Conservation (phyloP, 106 monocot species). For the Phalaenopsis equestris region DNA sequence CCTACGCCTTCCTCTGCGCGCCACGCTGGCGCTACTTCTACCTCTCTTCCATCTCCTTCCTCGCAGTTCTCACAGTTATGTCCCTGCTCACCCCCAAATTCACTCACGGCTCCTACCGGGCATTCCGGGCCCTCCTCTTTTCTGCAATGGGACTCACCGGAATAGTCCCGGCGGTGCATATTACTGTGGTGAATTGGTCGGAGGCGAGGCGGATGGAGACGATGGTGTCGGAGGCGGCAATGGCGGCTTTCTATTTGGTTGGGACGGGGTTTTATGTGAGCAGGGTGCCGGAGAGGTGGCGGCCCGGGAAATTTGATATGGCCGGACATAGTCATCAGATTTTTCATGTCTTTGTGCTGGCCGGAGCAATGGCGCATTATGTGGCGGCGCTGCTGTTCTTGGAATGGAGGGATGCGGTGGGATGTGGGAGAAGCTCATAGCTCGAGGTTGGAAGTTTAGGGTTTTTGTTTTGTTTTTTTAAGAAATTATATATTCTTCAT, state of each 20-base stretch:
- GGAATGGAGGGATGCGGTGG: constrained; percentile 31
- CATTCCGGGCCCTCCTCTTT: constrained; percentile 62
- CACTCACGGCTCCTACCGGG: constrained; percentile 31
- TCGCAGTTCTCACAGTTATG: constrained; percentile 41
- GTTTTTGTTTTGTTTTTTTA: not conserved
- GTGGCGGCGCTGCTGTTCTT: constrained; percentile 47
- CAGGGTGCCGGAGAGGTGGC: constrained; percentile 76
- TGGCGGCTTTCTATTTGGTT: constrained; percentile 48
- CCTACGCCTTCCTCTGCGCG: constrained; percentile 84
- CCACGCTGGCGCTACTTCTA: constrained; percentile 63
- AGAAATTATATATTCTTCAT: not conserved
- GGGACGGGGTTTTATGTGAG: constrained; percentile 69
- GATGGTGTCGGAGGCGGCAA: constrained; percentile 58
- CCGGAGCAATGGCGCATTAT: constrained; percentile 72
- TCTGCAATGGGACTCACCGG: constrained; percentile 65
- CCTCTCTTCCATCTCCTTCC: constrained; percentile 43
- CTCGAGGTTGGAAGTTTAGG: not conserved
- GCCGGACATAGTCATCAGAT: constrained; percentile 88
- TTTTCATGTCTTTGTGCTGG: constrained; percentile 69
- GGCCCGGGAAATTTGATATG: constrained; percentile 65
- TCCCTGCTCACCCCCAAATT: constrained; percentile 55
- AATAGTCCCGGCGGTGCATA: constrained; percentile 69
- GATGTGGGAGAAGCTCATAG: constrained; percentile 8
- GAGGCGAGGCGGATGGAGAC: constrained; percentile 45
- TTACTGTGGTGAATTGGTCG: constrained; percentile 53